Base-by-base conservation (phyloP, 495 filamentous ascomycete species). In the Cercophora newfieldiana region DNA sequence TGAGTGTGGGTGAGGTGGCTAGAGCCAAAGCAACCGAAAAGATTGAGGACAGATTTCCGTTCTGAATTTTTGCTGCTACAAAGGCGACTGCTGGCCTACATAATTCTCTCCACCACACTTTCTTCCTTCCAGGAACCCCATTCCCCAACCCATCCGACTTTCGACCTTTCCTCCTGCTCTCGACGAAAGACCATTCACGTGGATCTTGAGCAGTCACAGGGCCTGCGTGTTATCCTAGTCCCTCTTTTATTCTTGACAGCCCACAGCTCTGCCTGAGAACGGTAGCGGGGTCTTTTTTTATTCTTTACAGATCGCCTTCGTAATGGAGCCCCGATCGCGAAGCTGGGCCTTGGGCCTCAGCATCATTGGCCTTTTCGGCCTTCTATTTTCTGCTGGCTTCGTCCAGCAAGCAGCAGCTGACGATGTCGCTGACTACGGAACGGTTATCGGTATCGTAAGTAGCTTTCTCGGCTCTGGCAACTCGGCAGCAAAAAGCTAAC, bases 371-470 rank as follows among this genome's bases (percentile, higher is more conserved):
- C 77, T 96, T 57, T 85, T 95, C 71, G 85, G 93, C 68, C 83
- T 97, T 54, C 88, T 97, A 70, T 87, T 91, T 57, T 83, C 83
- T 56, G 72, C 83, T 26, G 89, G 92, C 50, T 88, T 98, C 66
- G 83, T 96, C 63, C 85, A 86, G 71, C 85, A 85, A 67, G 94
- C 87, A 67, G 81, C 86, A 69, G 94, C 94, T 63, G 84, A 93
- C 72, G 90, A 94, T 62, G 72, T 76, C 24, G 90, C 94, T 53
- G 90, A 87, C 70, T 93, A 91, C 79, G 92, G 94, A 74, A 93
- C 89, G 68, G 92, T 97, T 66, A 94, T 99, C 74, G 95, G 95
- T 89, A 99, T 99, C 79, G 81, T 83, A 77, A 72, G 81, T 82
- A 48, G 10, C 49, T 54, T 21, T 33, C 31, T 48, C 61, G 10